Conservation (phyloP, 1,139 yeast species). For the Hemisphaericaspora xylofermentans region DNA sequence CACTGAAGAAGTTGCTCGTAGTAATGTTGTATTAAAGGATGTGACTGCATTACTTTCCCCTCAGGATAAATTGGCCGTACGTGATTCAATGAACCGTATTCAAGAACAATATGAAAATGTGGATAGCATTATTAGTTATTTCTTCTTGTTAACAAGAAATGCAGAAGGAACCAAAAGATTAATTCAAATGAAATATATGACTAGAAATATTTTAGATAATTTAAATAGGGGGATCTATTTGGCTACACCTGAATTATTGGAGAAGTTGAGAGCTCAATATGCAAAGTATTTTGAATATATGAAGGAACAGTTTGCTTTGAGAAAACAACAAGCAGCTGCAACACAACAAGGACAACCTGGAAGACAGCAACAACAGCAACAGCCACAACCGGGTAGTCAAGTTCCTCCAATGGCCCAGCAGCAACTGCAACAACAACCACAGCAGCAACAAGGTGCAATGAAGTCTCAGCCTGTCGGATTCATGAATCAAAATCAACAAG, state of each 20-base stretch:
- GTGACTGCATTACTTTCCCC: slow-evolving; percentile 58
- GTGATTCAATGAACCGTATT: slow-evolving; percentile 55
- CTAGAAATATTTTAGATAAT: slow-evolving; percentile 71
- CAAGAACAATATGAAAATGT: slow-evolving; percentile 67
- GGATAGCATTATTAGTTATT: slow-evolving; percentile 75
- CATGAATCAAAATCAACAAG: slow-evolving; percentile 13
- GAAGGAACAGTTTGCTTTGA: slow-evolving; percentile 43
- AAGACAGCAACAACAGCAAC: slow-evolving; percentile 15
- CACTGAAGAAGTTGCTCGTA: slow-evolving; percentile 65
- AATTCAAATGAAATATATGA: slow-evolving; percentile 76
- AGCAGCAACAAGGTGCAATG: slow-evolving; percentile 14
- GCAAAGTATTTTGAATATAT: slow-evolving; percentile 75
- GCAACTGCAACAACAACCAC: slow-evolving; percentile 9
- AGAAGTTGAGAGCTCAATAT: slow-evolving; percentile 68
- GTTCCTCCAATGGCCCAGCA: slow-evolving; percentile 1
- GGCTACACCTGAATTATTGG: slow-evolving; percentile 68
- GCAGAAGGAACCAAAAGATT: slow-evolving; percentile 73
- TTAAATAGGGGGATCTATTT: slow-evolving; percentile 60
- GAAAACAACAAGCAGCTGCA: slow-evolving; percentile 31
- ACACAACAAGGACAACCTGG: slow-evolving; percentile 14
- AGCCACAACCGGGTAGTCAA: slow-evolving; percentile 3
- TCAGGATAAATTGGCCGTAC: slow-evolving; percentile 63
- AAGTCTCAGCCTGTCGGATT: slow-evolving; percentile 21
- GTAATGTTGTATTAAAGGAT: slow-evolving; percentile 66
- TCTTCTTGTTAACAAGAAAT: slow-evolving; percentile 70